A percentile compares a stretch with the other conserved stretches of the same genome.
phyloP scores from a whole-genome alignment of 305 asterid species.

The Euphrasia arctica region DNA sequence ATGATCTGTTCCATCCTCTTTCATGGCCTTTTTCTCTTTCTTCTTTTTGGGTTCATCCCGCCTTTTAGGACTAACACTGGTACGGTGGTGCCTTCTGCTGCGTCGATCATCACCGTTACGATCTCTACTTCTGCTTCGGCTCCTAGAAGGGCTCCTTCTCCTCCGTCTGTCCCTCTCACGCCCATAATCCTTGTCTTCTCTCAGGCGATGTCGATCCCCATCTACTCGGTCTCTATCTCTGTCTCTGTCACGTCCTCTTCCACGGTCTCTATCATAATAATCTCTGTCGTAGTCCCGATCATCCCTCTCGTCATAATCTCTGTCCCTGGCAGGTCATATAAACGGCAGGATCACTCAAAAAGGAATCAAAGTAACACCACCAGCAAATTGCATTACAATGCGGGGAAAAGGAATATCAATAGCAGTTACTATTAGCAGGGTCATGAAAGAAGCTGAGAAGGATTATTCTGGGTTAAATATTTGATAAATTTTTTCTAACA shows the following conservation, averaged over 20 bases:
- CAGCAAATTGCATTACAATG: neutral
- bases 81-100: conserved; percentile 44
- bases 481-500: too few relatives aligned
- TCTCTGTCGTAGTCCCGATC: conserved; percentile 56
- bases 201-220: conserved; percentile 44
- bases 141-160: conserved; percentile 73
- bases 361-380: neutral
- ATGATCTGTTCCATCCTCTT: conserved; percentile 94
- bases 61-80: conserved; percentile 70
- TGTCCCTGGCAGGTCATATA: conserved; percentile 38
- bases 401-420: neutral
- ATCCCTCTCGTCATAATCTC: conserved; percentile 57
- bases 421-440: too few relatives aligned
- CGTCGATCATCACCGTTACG: conserved; percentile 56
- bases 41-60: conserved; percentile 65
- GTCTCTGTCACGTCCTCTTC: conserved; percentile 51
- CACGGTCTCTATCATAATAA: conserved; percentile 58
- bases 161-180: conserved; percentile 64
- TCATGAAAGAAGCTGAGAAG: too few relatives aligned
- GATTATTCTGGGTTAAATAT: too few relatives aligned
- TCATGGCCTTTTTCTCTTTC: conserved; percentile 78
- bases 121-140: conserved; percentile 84
- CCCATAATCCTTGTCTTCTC: conserved; percentile 65
- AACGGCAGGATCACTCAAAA: neutral
- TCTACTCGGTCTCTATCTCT: conserved; percentile 46